Evolutionary conservation across 163 green algal genomes (phyloP), one percentile per base, ranked within the genome.

Genomic region (Trebouxiophyceae sp.): DNA sequence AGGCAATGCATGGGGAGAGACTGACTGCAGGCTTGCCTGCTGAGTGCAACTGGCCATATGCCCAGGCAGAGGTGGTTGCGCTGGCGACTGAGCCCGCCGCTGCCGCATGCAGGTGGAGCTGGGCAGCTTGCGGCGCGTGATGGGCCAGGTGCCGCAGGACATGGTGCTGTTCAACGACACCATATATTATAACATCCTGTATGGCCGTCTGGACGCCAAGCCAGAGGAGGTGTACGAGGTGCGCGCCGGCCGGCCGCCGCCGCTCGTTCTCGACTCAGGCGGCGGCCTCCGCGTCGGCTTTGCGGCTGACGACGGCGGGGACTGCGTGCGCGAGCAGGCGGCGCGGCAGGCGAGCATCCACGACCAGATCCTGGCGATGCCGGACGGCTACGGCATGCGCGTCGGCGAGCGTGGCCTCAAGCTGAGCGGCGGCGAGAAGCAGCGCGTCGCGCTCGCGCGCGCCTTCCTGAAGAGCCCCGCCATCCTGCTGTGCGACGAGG

Each of bases 401-500:
- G 90, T 96, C 4, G 88, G 88, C 30, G 91, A 95, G 78, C 77
- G 88, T 0, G 88, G 88, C 0, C 72, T 95, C 56, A 82, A 84
- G 45, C 78, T 95, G n/a, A 86, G 75, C 34, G 89, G 89, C 31
- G 89, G 89, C 6, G 89, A 96, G 80, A 95, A 95, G 78, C 89
- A 96, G 82, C 81, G 89, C 7, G 83, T 96, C 28, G 88, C 89
- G 16, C 86, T 96, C 60, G 89, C 89, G 2, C 68, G 77, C 26
- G 80, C 82, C 4, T 85, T 88, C 69, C 70, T 88, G 24, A 85
- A 85, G 71, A 57, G 30, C 26, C 39, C 4, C 31, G 8, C 31
- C 32, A 63, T 96, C 8, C 75, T 94, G 50, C 77, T 98, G 26
- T 93, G 87, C 45, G 93, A 97, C 68, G 91, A 99, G 28, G 90